Evolutionary conservation across 768 basidiomycete genomes (phyloP).

Genomic region (Russula ochroleuca): DNA sequence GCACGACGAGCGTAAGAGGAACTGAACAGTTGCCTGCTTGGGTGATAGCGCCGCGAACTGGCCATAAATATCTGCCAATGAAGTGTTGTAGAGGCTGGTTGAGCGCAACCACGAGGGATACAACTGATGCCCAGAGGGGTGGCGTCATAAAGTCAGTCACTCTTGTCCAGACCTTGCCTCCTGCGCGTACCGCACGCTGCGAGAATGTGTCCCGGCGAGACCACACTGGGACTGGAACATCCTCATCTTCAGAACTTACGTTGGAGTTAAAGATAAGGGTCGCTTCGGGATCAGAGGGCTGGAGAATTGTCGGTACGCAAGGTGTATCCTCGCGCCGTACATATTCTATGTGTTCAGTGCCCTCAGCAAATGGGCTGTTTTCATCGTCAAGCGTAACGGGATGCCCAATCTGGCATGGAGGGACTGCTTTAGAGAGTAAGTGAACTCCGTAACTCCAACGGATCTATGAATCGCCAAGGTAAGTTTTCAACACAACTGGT

Average conservation of each 20-base stretch:
- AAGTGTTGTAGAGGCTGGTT: constrained; percentile 68
- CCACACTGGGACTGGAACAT: constrained; percentile 25
- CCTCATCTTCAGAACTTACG: constrained; percentile 29
- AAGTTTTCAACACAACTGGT: background rate
- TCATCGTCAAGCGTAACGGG: background rate
- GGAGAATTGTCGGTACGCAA: background rate
- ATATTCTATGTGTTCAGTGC: background rate
- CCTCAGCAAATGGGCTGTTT: background rate
- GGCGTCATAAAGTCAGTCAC: constrained; percentile 81
- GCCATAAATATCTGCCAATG: constrained; percentile 56
- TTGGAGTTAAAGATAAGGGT: constrained; percentile 17
- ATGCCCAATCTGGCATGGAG: constrained; percentile 33
- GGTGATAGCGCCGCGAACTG: constrained; percentile 61
- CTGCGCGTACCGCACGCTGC: constrained; percentile 31
- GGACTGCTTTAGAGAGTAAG: constrained; percentile 60
- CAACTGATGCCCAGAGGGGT: constrained; percentile 74
- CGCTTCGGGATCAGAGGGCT: background rate
- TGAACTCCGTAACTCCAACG: constrained; percentile 92
- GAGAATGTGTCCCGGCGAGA: constrained; percentile 31
- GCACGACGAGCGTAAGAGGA: constrained; percentile 83
- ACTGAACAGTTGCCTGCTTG: constrained; percentile 73
- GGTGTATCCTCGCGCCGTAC: constrained; percentile 20
- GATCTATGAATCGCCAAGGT: constrained; percentile 42
- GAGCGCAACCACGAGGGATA: constrained; percentile 72
- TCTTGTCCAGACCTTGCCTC: constrained; percentile 35